phyloP scores from a whole-genome alignment of 192 early-diverging fungal species.

The Polychytrium aggregatum region DNA sequence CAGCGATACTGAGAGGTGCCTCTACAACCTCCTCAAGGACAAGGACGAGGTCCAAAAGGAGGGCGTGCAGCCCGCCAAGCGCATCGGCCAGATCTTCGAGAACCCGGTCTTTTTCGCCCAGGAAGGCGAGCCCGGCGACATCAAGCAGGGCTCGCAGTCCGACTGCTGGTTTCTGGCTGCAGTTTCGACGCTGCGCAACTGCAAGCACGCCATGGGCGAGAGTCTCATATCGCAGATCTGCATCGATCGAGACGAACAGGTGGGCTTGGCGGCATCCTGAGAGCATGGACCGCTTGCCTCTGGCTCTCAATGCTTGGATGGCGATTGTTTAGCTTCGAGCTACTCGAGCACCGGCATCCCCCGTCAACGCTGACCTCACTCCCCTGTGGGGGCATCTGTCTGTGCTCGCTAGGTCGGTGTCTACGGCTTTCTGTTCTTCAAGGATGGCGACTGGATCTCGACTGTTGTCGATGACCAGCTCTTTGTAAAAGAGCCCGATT shows the following conservation, averaged over 20 bases:
- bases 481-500: neutral
- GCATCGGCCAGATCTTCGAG: conserved; percentile 28
- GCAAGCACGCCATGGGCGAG: conserved; percentile 27
- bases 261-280: conserved; percentile 13
- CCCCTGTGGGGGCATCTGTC: too few species aligned
- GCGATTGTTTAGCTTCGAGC: too few species aligned
- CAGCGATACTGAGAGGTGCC: neutral
- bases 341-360: too few species aligned
- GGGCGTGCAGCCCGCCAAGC: conserved; percentile 3
- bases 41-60: neutral
- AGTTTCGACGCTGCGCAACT: conserved; percentile 21
- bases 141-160: conserved; percentile 18
- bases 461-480: conserved; percentile 44
- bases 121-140: conserved; percentile 11
- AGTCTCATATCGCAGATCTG: conserved; percentile 32
- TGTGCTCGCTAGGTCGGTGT: conserved; percentile 17
- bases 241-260: conserved; percentile 38
- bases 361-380: too few species aligned
- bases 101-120: conserved; percentile 36
- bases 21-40: neutral
- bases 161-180: conserved; percentile 41
- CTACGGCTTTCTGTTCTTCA: conserved; percentile 48
- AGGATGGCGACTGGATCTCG: conserved; percentile 45
- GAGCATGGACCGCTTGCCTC: neutral
- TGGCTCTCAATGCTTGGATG: too few species aligned